A percentile compares a stretch with the other conserved stretches of the same genome.
Evolutionary conservation across 768 basidiomycete genomes (phyloP).

Genomic region (Trametes villosa): DNA sequence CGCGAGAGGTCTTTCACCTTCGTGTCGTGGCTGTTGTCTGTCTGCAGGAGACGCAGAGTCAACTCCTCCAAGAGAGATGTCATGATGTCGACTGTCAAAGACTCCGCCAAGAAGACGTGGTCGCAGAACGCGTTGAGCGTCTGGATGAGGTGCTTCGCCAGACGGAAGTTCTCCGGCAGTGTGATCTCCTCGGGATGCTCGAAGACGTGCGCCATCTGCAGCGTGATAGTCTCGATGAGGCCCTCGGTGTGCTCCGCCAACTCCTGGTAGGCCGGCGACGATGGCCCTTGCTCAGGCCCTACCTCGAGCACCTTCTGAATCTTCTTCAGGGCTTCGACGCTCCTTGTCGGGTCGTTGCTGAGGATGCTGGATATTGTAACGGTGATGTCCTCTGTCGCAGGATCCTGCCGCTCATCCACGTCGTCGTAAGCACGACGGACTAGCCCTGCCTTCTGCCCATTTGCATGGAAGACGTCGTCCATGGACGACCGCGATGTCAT

Average conservation of each 20-base stretch:
- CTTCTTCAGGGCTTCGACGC: slow-evolving; percentile 93
- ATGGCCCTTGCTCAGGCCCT: slow-evolving; percentile 72
- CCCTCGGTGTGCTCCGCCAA: slow-evolving; percentile 80
- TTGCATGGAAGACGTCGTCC: slow-evolving; percentile 18
- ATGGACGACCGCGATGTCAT: slow-evolving; percentile 6
- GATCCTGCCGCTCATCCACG: slow-evolving; percentile 40
- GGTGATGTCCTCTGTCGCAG: slow-evolving; percentile 59
- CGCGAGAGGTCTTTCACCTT: slow-evolving; percentile 92
- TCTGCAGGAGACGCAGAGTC: slow-evolving; percentile 88
- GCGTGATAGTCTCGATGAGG: slow-evolving; percentile 86
- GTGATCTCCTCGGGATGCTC: slow-evolving; percentile 77
- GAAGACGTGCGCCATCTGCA: slow-evolving; percentile 92
- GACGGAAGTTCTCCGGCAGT: slow-evolving; percentile 81
- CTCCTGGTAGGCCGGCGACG: slow-evolving; percentile 74
- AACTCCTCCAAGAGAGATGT: slow-evolving; percentile 90
- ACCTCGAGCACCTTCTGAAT: slow-evolving; percentile 85
- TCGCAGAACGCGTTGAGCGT: slow-evolving; percentile 95
- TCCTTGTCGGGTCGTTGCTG: slow-evolving; percentile 81
- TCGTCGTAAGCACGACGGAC: slow-evolving; percentile 4
- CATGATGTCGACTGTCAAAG: slow-evolving; percentile 81
- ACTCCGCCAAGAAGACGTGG: slow-evolving; percentile 84
- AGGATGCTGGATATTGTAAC: slow-evolving; percentile 88
- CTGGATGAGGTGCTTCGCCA: slow-evolving; percentile 97
- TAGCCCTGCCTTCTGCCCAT: slow-evolving; percentile 9
- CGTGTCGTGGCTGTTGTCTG: slow-evolving; percentile 82